These are phyloP conservation scores for Chaetomium tenue DNA, from an alignment of 495 filamentous ascomycete species.

Conservation along the genomic window DNA sequence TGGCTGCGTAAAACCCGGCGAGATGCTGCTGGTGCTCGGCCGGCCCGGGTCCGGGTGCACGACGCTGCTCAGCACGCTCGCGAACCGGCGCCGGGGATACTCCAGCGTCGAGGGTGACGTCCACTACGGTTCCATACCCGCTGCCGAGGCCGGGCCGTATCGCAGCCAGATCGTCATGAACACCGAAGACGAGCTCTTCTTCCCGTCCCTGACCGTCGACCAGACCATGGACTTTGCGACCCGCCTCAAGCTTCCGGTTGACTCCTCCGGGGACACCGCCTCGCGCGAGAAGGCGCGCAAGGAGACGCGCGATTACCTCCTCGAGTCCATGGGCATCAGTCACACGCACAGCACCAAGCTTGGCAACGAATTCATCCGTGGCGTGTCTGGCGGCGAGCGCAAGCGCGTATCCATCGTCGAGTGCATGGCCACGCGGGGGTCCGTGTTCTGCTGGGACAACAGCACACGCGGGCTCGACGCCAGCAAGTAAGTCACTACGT, in stretches of 20 bases:
- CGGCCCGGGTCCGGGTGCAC: constrained; percentile 75
- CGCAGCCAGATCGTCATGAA: constrained; percentile 58
- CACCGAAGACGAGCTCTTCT: constrained; percentile 62
- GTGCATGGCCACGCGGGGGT: constrained; percentile 28
- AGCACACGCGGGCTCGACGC: constrained; percentile 52
- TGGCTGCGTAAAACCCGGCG: constrained; percentile 58
- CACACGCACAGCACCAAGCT: constrained; percentile 77
- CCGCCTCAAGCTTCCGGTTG: constrained; percentile 48
- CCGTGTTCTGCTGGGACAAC: constrained; percentile 54
- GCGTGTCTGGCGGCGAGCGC: constrained; percentile 62
- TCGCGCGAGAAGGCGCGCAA: constrained; percentile 23
- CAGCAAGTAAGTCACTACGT: constrained; percentile 31
- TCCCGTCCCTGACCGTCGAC: constrained; percentile 61
- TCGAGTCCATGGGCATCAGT: constrained; percentile 56
- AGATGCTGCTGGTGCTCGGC: constrained; percentile 79
- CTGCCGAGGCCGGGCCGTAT: constrained; percentile 51
- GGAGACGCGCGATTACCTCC: constrained; percentile 30
- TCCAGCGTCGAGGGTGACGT: constrained; percentile 66
- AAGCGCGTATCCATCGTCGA: constrained; percentile 55
- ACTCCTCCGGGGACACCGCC: constrained; percentile 16
- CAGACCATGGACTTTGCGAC: constrained; percentile 62
- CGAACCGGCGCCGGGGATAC: constrained; percentile 70
- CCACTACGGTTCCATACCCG: constrained; percentile 62
- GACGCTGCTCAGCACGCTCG: constrained; percentile 74
- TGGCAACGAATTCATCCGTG: constrained; percentile 76